These are phyloP conservation scores for Posidonia oceanica DNA, from an alignment of 116 monocot genomes.

Conservation along the genomic window DNA sequence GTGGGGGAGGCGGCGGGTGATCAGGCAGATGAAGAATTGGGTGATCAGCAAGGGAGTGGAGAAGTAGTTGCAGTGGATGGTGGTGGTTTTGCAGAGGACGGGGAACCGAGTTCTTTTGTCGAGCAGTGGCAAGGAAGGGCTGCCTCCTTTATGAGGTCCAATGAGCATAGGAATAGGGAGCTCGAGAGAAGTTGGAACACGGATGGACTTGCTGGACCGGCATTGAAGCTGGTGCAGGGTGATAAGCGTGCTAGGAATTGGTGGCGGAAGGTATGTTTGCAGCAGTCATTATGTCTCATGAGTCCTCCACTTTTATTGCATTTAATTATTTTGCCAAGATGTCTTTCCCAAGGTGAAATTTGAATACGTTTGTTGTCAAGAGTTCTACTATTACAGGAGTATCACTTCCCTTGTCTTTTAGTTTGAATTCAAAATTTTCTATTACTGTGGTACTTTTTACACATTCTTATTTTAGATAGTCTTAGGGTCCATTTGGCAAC, in stretches of 20 bases:
- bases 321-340: too few relatives aligned
- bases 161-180: conserved; percentile 51
- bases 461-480: neutral
- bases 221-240: conserved; percentile 62
- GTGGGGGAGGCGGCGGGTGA: conserved; percentile 1
- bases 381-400: neutral
- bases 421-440: neutral
- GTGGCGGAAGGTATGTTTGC: conserved; percentile 70
- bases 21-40: neutral
- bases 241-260: conserved; percentile 71
- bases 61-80: conserved; percentile 10
- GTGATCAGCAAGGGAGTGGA: neutral
- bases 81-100: conserved; percentile 5
- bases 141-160: conserved; percentile 58
- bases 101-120: conserved; percentile 46
- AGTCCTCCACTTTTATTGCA: too few relatives aligned
- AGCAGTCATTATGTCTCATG: too few relatives aligned
- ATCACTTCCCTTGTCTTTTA: neutral
- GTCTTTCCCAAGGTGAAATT: neutral
- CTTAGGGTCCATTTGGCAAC: too few relatives aligned
- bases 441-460: neutral
- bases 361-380: neutral
- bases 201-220: conserved; percentile 48
- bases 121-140: conserved; percentile 75
- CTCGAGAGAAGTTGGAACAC: conserved; percentile 54